Evolutionary conservation across 2,329 filamentous ascomycete species (phyloP).

Genomic region (Sclerotinia subarctica): DNA sequence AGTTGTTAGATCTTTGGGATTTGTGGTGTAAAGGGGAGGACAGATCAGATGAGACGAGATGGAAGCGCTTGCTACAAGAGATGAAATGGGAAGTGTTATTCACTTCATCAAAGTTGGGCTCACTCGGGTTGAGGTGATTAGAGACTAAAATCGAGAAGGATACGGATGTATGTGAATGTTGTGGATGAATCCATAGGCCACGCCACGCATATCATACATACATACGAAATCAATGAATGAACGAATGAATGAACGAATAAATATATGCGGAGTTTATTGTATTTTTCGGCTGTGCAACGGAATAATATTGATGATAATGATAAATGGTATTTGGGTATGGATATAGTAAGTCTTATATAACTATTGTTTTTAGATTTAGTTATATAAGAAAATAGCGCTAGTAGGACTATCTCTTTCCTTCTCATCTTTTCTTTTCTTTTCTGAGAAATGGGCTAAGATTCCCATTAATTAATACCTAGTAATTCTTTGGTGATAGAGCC

Average conservation of each 20-base stretch:
- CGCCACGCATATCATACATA: neutral
- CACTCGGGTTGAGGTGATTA: neutral
- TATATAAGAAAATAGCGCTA: neutral
- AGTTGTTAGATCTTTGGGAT: constrained; percentile 53
- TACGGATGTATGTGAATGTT: neutral
- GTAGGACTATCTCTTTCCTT: neutral
- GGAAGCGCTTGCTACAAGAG: neutral
- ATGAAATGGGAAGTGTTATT: neutral
- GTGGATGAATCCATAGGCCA: neutral
- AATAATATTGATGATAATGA: neutral
- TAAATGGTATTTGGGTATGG: no score
- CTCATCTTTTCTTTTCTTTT: neutral
- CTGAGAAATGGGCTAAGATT: no score
- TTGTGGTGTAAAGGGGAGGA: no score
- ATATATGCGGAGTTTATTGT: neutral
- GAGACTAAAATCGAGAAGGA: neutral
- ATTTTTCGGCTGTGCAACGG: no score
- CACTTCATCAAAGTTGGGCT: neutral
- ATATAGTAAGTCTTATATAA: neutral
- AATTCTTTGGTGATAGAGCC: neutral
- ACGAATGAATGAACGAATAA: neutral
- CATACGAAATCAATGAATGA: neutral
- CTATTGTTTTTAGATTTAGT: neutral
- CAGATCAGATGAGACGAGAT: neutral
- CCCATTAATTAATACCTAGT: neutral